Percentiles rank a stretch among this genome's conserved stretches.
phyloP scores from a whole-genome alignment of 2,329 filamentous ascomycete genomes.

The Diaporthe sp. region DNA sequence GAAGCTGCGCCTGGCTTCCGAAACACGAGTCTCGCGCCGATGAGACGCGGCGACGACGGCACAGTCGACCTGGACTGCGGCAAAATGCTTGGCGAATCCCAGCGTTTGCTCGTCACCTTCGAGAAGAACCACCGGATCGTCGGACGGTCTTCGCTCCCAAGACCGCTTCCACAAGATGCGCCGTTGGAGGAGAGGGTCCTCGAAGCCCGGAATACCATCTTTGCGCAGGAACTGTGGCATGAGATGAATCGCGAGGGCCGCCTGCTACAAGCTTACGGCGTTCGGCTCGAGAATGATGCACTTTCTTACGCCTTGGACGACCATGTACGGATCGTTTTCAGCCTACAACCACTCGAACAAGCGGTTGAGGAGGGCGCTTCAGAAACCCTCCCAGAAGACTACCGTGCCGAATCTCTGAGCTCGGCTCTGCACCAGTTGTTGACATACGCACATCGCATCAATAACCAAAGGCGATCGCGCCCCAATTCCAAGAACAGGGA shows the following conservation, averaged over 20 bases:
- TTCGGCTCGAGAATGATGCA: conserved; percentile 71
- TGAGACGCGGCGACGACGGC: conserved; percentile 81
- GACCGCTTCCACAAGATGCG: conserved; percentile 67
- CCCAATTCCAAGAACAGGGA: conserved; percentile 56
- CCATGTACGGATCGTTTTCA: conserved; percentile 72
- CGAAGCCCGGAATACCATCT: conserved; percentile 82
- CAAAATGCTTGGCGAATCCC: conserved; percentile 61
- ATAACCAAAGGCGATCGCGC: conserved; percentile 76
- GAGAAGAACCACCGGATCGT: conserved; percentile 68
- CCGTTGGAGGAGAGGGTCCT: conserved; percentile 77
- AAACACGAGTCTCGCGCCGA: conserved; percentile 82
- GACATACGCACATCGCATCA: conserved; percentile 82
- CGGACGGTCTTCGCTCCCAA: conserved; percentile 67
- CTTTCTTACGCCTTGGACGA: conserved; percentile 68
- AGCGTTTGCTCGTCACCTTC: conserved; percentile 77
- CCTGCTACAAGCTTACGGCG: conserved; percentile 76
- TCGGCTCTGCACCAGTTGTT: conserved; percentile 82
- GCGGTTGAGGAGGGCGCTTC: conserved; percentile 47
- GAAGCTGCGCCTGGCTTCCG: conserved; percentile 73
- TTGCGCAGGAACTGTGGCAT: conserved; percentile 89
- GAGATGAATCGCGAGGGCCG: conserved; percentile 89
- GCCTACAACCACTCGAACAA: conserved; percentile 74
- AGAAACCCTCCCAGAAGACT: conserved; percentile 53
- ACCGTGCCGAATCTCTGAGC: conserved; percentile 74
- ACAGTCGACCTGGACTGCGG: conserved; percentile 79